Evolutionary conservation across 2,329 filamentous ascomycete genomes (phyloP), one percentile per base, ranked within the genome.

Genomic region (Blumeria graminis): DNA sequence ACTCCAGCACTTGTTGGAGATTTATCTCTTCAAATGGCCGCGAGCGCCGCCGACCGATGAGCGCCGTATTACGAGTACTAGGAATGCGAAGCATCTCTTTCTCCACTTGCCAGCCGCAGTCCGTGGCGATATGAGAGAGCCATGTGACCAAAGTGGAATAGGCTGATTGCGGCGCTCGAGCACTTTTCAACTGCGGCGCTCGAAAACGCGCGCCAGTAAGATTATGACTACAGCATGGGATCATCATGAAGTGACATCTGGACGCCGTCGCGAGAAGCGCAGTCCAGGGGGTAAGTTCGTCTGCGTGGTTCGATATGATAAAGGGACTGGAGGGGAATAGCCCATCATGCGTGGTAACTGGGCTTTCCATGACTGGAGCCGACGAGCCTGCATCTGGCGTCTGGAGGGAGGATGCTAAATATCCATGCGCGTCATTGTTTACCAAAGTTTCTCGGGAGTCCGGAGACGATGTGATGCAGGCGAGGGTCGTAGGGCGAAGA

Each of bases 221-320:
- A 58, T 84, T 77, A 70, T 96, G 88, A 61, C 86, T 94, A 71
- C 92, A 98, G 71, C 92, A 98, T 1, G 92, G 92, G 48, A 98
- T 94, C 62, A 86, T 84, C 59, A 98, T 79, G 68, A 95, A 98
- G 0, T 88, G 84, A 10, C 83, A 84, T 1, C 77, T 70, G 0
- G 83, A 88, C 1, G 87, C 71, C 6, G 79, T 77, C 0, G 86
- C 89, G 43, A 98, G 77, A 16, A 96, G 76, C 0, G 92, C 92
- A 0, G 92, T 96, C 92, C 92, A 98, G 0, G 86, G 80, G 0
- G 92, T 98, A 13, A 98, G 76, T 69, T 98, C 89, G 66, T 98
- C 92, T 10, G 90, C 90, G 67, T 98, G 92, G 65, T 98, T 98
- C 53, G 88, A 94, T 60, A 98, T 84, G 63, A 98, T 87, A 68